Base-by-base conservation (phyloP, 306 rosid genomes). In the Acacia crassicarpa region DNA sequence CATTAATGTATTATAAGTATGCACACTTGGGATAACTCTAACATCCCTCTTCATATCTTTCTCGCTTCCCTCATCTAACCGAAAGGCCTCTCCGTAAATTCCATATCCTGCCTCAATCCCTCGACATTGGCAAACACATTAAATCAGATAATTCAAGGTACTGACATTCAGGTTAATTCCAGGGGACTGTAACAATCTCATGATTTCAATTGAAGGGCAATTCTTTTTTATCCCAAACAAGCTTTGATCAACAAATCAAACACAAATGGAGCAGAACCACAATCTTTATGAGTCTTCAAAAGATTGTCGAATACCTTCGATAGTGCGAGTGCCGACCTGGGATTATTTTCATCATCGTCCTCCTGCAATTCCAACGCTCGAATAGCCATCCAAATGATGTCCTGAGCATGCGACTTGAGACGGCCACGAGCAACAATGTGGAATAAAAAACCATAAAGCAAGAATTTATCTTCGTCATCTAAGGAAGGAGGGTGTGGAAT, bases 261-360 rank as follows among this genome's bases (percentile, higher is more conserved):
- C 41, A 94, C 95, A 61, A 94, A 94, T 0, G 97, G 97, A 8
- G 97, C 91, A 9, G 97, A 94, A 0, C 86, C 94, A 58, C 92
- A 91, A 58, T 77, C 84, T 25, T 76, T 84, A 61, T 92, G 92
- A 25, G 92, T 88, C 73, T 54, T 91, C 6, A 88, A 89, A 1
- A 94, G 93, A 43, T 86, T 63, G 61, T 91, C 79, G 12, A 94
- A 94, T 61, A 94, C 84, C 81, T 84, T 85, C n/a, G n/a, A n/a
- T 84, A 90, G 16, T 0, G 95, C n/a, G n/a, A n/a, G 91, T 10
- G 71, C 59, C 4, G 91, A 61, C 9, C 51, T 61, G 1, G 41
- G 81, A 58, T 68, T 41, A 25, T 79, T 14, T 19, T 73, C 72
- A 5, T 59, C 79, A 17, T 74, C 82, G 43, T 35, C 16, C 2